Evolutionary conservation across 345 rosid genomes (phyloP), one percentile per base, ranked within the genome.

Genomic region (Kernera saxatilis): DNA sequence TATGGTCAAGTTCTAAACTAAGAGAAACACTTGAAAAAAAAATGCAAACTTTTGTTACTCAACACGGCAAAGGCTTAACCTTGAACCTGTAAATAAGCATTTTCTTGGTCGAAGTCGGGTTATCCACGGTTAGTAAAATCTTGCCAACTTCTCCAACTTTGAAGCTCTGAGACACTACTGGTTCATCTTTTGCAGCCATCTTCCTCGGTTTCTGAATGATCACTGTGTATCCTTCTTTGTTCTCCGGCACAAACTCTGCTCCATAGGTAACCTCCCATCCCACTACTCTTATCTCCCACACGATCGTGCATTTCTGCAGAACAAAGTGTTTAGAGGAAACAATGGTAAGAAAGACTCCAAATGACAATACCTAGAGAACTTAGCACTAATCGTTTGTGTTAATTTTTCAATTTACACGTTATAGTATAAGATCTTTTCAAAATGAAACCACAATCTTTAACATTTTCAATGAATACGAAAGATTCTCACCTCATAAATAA

Each of bases 221-320:
- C 56, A 78, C 68, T 37, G 81, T 78, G 46, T 78, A 78, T 19
- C 67, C 73, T 68, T 78, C 71, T 63, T 62, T 59, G 41, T 41
- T 69, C 46, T 71, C 66, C 1, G 81, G 78, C 17, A 78, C 78
- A 73, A 46, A 78, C 67, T 73, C 81, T 6, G 75, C 78, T 61
- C 78, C 75, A 41, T 78, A 78, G 14, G 50, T 30, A 27, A 78
- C 81, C 9, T 73, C 78, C 81, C 81, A 78, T 37, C 81, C 81
- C 4, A 73, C 75, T 45, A 78, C 81, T 39, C 72, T 56, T 18
- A 69, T 21, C 78, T 78, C 81, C 81, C 81, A 78, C 55, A 40
- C 40, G 15, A 78, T 73, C 12, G 61, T 59, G 5, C 78, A 78
- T 72, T 64, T 73, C 81, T 78, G 36, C 55, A 41, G 3, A 49